Conservation (phyloP, 257 asterid genomes). For the Anisodus acutangulus region DNA sequence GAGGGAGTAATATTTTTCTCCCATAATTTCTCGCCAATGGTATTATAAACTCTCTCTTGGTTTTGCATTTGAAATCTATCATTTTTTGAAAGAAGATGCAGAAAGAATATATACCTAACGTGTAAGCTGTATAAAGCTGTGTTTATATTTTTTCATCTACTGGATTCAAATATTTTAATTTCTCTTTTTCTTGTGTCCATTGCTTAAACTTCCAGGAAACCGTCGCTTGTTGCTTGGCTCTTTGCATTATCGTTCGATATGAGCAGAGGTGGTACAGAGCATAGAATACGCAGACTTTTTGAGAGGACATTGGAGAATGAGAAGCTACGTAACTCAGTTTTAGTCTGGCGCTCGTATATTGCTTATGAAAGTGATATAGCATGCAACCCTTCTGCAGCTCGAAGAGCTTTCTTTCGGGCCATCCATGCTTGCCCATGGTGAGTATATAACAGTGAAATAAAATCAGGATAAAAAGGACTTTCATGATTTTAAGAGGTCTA, state of each 20-base stretch:
- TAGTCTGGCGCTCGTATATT: conserved; percentile 85
- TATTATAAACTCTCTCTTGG: neutral
- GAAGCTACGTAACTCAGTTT: conserved; percentile 65
- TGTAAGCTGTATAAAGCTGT: neutral
- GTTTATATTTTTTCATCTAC: conserved; percentile 6
- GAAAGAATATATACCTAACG: neutral
- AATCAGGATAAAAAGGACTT: neutral
- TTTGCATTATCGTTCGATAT: conserved; percentile 79
- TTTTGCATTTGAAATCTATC: conserved; percentile 13
- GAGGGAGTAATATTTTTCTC: too few species aligned
- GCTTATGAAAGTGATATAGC: conserved; percentile 67
- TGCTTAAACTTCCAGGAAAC: conserved; percentile 60
- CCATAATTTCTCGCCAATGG: neutral
- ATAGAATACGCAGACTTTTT: conserved; percentile 81
- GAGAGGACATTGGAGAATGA: conserved; percentile 82
- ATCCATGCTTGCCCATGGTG: conserved; percentile 99
- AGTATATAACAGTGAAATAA: conserved; percentile 24
- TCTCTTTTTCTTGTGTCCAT: conserved; percentile 25
- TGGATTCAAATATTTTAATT: neutral
- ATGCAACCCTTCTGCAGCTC: conserved; percentile 66
- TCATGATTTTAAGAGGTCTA: neutral
- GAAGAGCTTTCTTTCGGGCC: conserved; percentile 89
- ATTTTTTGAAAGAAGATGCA: neutral
- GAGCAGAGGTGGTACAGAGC: conserved; percentile 62
- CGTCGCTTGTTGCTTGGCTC: conserved; percentile 73